Percentiles rank a stretch among this genome's conserved stretches.
phyloP scores from a whole-genome alignment of 257 asterid species.

The Asclepias syriaca region DNA sequence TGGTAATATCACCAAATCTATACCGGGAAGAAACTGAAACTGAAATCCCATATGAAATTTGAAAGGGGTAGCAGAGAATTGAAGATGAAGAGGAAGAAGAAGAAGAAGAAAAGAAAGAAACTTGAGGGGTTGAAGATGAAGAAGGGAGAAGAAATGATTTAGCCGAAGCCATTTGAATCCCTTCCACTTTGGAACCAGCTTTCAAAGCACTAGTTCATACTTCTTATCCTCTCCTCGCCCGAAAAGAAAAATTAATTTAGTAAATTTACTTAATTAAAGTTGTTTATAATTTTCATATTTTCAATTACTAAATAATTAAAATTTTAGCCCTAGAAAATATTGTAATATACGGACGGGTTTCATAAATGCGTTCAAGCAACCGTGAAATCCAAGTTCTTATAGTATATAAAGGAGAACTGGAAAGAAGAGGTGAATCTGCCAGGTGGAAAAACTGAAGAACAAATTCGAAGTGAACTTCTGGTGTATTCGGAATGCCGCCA shows the following conservation, averaged over 20 bases:
- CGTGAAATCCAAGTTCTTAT: too few relatives aligned
- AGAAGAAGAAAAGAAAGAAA: background rate
- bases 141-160: background rate
- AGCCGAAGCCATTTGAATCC: conserved; percentile 13
- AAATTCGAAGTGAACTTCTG: background rate
- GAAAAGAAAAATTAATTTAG: too few relatives aligned
- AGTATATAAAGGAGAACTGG: too few relatives aligned
- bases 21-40: conserved; percentile 3
- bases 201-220: too few relatives aligned
- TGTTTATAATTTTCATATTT: too few relatives aligned
- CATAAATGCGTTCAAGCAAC: too few relatives aligned
- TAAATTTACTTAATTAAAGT: too few relatives aligned
- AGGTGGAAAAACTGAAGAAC: too few relatives aligned
- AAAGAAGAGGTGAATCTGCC: too few relatives aligned
- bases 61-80: background rate
- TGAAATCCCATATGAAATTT: background rate
- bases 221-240: conserved; percentile 16
- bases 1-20: background rate
- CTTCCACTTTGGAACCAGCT: background rate
- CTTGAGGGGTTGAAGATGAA: background rate
- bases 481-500: conserved; percentile 61
- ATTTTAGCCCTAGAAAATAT: too few relatives aligned
- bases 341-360: too few relatives aligned
- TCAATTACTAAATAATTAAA: too few relatives aligned
- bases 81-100: background rate